phyloP scores from a whole-genome alignment of 2,329 filamentous ascomycete species.

The Fusarium tupiense region DNA sequence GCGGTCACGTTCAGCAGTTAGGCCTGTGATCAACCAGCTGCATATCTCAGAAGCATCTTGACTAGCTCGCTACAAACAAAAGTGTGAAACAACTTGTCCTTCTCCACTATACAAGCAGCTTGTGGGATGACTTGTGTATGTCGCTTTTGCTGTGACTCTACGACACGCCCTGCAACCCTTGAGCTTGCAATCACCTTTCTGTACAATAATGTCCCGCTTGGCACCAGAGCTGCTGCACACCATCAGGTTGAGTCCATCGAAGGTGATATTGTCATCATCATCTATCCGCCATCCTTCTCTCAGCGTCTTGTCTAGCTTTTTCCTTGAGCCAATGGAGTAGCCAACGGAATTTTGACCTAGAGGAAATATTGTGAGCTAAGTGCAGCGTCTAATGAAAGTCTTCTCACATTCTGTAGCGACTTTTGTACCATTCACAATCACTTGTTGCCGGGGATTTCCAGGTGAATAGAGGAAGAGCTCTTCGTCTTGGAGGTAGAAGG shows the following conservation, averaged over 20 bases:
- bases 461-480: constrained; percentile 5
- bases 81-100: background rate
- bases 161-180: background rate
- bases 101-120: background rate
- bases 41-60: background rate
- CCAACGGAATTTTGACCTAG: background rate
- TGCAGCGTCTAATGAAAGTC: background rate
- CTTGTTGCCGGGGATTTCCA: background rate
- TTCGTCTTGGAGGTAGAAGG: background rate
- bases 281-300: background rate
- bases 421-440: background rate
- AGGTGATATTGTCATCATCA: background rate
- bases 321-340: background rate
- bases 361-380: background rate
- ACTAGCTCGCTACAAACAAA: background rate
- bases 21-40: background rate
- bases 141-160: background rate
- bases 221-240: background rate
- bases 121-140: background rate
- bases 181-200: background rate
- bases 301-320: too few relatives aligned
- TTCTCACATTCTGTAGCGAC: background rate
- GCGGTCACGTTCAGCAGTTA: background rate
- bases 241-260: background rate
- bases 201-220: background rate